A percentile compares a stretch with the other conserved stretches of the same genome.
These are phyloP conservation scores for Rosellinia necatrix DNA, from an alignment of 2,329 filamentous ascomycete genomes.

Conservation along the genomic window DNA sequence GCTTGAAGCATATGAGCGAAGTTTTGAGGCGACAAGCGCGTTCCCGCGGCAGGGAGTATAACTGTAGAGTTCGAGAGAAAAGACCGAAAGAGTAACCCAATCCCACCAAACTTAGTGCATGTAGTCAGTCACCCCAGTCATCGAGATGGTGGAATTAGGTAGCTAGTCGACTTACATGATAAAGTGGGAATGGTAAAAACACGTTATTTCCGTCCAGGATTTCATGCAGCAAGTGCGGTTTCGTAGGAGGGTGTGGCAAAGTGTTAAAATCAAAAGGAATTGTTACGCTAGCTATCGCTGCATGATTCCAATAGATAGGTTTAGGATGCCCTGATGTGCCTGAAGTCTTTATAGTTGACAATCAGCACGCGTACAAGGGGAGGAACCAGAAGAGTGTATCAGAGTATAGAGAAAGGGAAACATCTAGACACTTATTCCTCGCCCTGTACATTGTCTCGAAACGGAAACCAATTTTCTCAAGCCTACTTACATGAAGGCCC, in stretches of 20 bases:
- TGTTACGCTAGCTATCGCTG: conserved; percentile 21
- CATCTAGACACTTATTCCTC: not conserved
- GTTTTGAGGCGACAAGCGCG: conserved; percentile 29
- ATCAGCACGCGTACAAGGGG: not conserved
- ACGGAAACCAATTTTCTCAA: not conserved
- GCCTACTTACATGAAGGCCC: conserved; percentile 20
- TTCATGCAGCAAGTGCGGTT: conserved; percentile 9
- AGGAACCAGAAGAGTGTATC: too few relatives aligned
- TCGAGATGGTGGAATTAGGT: not conserved
- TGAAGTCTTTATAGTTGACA: conserved; percentile 13
- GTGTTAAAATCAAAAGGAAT: conserved; percentile 21
- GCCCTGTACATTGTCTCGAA: not conserved
- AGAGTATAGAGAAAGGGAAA: too few relatives aligned
- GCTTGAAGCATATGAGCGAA: conserved; percentile 30
- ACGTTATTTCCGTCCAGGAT: conserved; percentile 19
- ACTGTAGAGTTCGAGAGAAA: conserved; percentile 18
- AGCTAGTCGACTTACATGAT: conserved; percentile 20
- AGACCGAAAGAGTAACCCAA: conserved; percentile 16
- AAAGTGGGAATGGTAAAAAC: conserved; percentile 22
- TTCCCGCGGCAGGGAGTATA: conserved; percentile 31
- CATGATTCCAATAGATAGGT: conserved; percentile 37
- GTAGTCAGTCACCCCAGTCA: conserved; percentile 1
- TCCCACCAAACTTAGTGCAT: conserved; percentile 22
- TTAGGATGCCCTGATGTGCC: conserved; percentile 36
- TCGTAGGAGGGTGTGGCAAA: conserved; percentile 13